Conservation (phyloP, 225 moss, liverwort and hornwort species). For the Pseudisothecium myosuroides region DNA sequence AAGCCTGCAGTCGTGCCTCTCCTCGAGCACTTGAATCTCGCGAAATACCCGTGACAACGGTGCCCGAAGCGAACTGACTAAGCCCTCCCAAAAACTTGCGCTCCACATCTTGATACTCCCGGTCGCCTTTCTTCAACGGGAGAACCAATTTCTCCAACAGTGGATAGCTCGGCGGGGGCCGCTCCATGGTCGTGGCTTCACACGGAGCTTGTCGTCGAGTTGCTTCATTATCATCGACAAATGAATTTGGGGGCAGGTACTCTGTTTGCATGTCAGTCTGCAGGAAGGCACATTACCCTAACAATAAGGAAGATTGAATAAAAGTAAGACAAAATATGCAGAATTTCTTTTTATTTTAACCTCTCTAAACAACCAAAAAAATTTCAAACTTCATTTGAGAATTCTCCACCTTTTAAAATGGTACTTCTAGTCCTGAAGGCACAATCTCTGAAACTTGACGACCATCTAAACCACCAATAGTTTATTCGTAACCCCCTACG, state of each 20-base stretch:
- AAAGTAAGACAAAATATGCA: background rate
- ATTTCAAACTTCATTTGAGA: too few relatives aligned
- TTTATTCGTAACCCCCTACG: background rate
- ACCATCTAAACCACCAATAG: background rate
- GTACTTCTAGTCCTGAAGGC: background rate
- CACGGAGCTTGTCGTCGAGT: constrained; percentile 4
- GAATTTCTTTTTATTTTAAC: too few relatives aligned
- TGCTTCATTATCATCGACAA: background rate
- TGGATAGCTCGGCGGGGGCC: constrained; percentile 4
- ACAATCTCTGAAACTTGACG: background rate
- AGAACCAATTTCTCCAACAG: constrained; percentile 15
- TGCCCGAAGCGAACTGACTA: constrained; percentile 3
- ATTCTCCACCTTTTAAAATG: background rate
- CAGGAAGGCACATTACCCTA: background rate
- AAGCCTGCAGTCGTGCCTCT: constrained; percentile 29
- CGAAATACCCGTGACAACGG: constrained; percentile 30
- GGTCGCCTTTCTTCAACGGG: constrained; percentile 2
- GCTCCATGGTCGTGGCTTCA: background rate
- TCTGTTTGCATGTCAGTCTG: constrained; percentile 2
- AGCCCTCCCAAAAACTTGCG: constrained; percentile 33
- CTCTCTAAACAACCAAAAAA: too few relatives aligned
- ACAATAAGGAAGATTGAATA: background rate
- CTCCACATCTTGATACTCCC: constrained; percentile 26
- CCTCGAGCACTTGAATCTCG: constrained; percentile 27
- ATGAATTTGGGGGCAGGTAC: background rate